Evolutionary conservation across 129 eudicot genomes (phyloP), one percentile per base, ranked within the genome.

Genomic region (Solidago caesia): DNA sequence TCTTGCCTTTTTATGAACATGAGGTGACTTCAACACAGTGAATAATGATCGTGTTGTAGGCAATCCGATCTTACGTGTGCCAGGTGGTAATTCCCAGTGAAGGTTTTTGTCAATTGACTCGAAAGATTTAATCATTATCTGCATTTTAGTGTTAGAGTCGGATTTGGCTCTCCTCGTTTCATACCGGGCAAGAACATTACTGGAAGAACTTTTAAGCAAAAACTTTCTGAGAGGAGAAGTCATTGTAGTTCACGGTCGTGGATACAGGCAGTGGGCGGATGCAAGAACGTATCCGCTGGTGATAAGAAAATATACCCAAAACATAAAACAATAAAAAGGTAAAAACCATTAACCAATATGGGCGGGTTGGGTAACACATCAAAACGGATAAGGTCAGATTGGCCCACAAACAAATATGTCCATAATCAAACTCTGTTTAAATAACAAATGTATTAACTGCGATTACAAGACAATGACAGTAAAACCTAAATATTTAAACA

Each of bases 281-380:
- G 43, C 72, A 15, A 27, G 26, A n/a, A 6, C 21, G 68, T 26
- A 39, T 33, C 9, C 21, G 1, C 67, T 33, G 67, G 25, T 61
- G 13, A 63, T 16, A 6, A 52, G 0, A 61, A 29, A 39, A 63
- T 3, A 63, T 0, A 63, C 27, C 8, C n/a, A 39, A 62, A 29
- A 63, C 11, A 33, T 33, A 33, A 33, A 33, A 33, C 39, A 33
- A 33, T 33, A 33, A 33, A 33, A 33, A 33, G 39, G 39, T 33
- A 33, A 33, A 84, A 91, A n/a, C 97, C 56, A 49, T 7, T 33
- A 91, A n/a, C 97, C 56, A 49, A 49, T 33, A 0, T 33, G 39
- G 39, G 39, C 39, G 3, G 39, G 39, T 33, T 33, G 39, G 0
- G 39, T 33, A 33, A 33, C 39, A 33, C 39, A 33, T 33, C 39